A percentile compares a stretch with the other conserved stretches of the same genome.
phyloP scores from a whole-genome alignment of 495 filamentous ascomycete species.

The Saxispiralis lemnorum region DNA sequence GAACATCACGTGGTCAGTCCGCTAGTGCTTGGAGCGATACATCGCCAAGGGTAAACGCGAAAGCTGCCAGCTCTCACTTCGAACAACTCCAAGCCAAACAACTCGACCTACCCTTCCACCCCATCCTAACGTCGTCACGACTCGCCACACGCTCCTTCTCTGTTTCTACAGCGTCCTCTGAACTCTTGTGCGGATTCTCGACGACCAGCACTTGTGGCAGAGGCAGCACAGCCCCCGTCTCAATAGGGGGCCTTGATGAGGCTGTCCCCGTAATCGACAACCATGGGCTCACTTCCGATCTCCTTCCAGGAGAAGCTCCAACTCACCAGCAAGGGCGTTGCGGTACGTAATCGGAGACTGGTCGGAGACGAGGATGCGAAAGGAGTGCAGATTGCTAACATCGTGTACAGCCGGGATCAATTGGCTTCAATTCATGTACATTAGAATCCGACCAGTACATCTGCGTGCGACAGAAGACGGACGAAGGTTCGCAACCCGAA shows the following conservation, averaged over 20 bases:
- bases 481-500: conserved; percentile 63
- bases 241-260: conserved; percentile 10
- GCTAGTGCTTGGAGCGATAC: too few relatives aligned
- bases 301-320: conserved; percentile 83
- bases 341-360: conserved; percentile 36
- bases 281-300: conserved; percentile 65
- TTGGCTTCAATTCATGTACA: conserved; percentile 95
- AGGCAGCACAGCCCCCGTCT: not conserved
- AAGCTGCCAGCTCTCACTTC: too few relatives aligned
- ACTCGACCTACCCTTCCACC: too few relatives aligned
- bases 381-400: conserved; percentile 1
- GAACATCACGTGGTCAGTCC: too few relatives aligned
- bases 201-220: not conserved
- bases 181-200: not conserved
- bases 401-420: conserved; percentile 44
- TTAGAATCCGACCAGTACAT: conserved; percentile 92
- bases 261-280: not conserved
- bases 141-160: not conserved
- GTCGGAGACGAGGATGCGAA: conserved; percentile 1
- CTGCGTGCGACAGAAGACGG: conserved; percentile 83
- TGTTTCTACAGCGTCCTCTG: not conserved
- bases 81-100: too few relatives aligned
- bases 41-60: too few relatives aligned
- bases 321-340: conserved; percentile 65
- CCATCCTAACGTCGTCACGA: conserved; percentile 2